Evolutionary conservation across 129 eudicot genomes (phyloP), one percentile per base, ranked within the genome.

Genomic region (Escallonia herrerae): DNA sequence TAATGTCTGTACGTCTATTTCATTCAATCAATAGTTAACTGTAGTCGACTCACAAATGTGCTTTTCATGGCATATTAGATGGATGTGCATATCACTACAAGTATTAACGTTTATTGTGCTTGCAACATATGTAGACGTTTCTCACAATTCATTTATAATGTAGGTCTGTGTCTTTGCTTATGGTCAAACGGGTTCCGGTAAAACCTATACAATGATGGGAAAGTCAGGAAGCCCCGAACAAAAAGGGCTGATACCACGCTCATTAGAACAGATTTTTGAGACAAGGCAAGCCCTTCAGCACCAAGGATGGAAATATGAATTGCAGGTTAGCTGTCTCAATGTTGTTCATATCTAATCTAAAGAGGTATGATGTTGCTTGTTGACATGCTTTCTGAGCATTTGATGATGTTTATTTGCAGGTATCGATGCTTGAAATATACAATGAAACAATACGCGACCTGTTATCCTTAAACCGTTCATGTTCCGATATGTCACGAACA

Each of bases 181-280:
- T 47, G 99, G 99, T 66, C 99, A 94, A 82, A 94, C 99, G 2
- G 99, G 99, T 50, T 94, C 99, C 5, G 99, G 99, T 0, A 94
- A 94, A 72, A 94, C 99, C 13, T 83, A 94, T 60, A 94, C 99
- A 47, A 94, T 94, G 99, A 94, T 94, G 99, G 99, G 99, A 7
- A 89, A 84, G 57, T 87, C 99, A 12, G 88, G 85, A 68, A 81
- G 74, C 64, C 54, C 62, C 2, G 91, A 83, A 37, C 85, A 86
- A 76, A 86, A 89, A 70, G 99, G 99, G 56, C 61, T 94, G 51
- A 94, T 94, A 62, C 99, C 99, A 7, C 90, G 97, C 42, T 82
- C 99, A 13, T 68, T 94, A 58, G 95, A 89, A 74, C 99, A 94
- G 52, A 91, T 94, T 60, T 94, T 94, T 62, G 85, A 89, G 74